phyloP scores from a whole-genome alignment of 1,139 yeast genomes.

The Saccharomyces hybrid region DNA sequence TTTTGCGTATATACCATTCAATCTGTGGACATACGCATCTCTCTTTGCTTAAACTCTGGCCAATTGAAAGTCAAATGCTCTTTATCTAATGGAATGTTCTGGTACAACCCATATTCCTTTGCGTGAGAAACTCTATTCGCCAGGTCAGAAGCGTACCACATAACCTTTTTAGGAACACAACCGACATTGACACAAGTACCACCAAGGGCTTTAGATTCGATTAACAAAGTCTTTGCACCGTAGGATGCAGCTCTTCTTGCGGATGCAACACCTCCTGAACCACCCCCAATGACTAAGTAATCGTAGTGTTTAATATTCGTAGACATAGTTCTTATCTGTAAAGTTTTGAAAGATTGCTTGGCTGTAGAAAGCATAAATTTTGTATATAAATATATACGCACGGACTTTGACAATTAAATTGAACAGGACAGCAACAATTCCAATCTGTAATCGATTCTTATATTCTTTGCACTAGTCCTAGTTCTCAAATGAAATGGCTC shows the following conservation, averaged over 20 bases:
- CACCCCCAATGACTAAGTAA: constrained; percentile 95
- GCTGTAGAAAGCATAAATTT: constrained; percentile 2
- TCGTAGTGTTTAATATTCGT: constrained; percentile 50
- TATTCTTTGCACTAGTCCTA: neutral
- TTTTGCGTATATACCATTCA: constrained; percentile 90
- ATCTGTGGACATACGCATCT: constrained; percentile 79
- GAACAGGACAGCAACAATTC: neutral
- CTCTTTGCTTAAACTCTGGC: constrained; percentile 71
- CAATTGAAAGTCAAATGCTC: constrained; percentile 55
- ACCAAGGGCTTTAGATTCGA: constrained; percentile 78
- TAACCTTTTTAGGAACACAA: constrained; percentile 96
- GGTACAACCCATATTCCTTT: constrained; percentile 68
- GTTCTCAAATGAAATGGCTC: neutral
- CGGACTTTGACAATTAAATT: neutral
- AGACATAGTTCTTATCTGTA: constrained; percentile 9
- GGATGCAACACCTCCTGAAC: constrained; percentile 98
- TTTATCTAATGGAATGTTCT: constrained; percentile 47
- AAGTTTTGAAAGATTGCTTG: constrained; percentile 1
- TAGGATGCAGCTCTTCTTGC: constrained; percentile 93
- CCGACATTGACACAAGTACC: constrained; percentile 99
- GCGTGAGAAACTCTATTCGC: constrained; percentile 72
- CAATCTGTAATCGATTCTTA: neutral
- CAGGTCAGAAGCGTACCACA: constrained; percentile 95
- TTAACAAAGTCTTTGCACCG: constrained; percentile 78
- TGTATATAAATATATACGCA: neutral